Base-by-base conservation (phyloP, 345 rosid genomes). In the Cardamine resedifolia region DNA sequence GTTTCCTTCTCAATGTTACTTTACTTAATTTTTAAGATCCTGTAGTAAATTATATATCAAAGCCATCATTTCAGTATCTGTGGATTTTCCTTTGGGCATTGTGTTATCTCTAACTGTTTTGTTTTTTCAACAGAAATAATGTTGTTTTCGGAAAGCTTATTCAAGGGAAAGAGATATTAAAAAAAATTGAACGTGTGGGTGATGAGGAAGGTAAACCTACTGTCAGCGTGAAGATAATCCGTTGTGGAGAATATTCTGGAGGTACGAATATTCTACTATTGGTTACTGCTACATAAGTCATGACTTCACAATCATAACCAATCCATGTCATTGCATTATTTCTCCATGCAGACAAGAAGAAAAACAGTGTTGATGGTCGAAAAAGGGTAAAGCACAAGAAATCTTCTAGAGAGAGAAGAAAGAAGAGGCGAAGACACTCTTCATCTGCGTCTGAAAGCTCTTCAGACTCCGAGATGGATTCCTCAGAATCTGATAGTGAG, bases 61-160 rank as follows among this genome's bases (percentile, higher is more conserved):
- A 16, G 44, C 55, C 57, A 50, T 66, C 39, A 34, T 51, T 66
- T 52, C 39, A 18, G 24, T 10, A 20, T 14, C 53, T 66, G 21
- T 75, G 20, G 20, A 10, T 18, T 66, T 36, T 57, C 21, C 45
- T 23, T 62, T 50, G 19, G 28, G 18, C 56, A 30, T 14, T 64
- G 28, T 4, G 2, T 55, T n/a, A 39, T 59, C 26, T 70, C 61
- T 60, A 11, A 47, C 48, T 49, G 72, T 34, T 36, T 58, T 47
- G 6, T 49, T 5, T 56, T 30, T 62, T 33, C 80, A 62, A 43
- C 88, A 90, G 98, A 80, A 92, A 85, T 58, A 74, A 77, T 81
- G 86, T 95, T 59, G 96, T 86, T 65, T 95, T 95, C 53, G 98
- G 98, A 78, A 85, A 90, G 88, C 91, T 95, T 78, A 87, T 92